phyloP scores from a whole-genome alignment of 768 basidiomycete genomes.

The Termitomyces sp. region DNA sequence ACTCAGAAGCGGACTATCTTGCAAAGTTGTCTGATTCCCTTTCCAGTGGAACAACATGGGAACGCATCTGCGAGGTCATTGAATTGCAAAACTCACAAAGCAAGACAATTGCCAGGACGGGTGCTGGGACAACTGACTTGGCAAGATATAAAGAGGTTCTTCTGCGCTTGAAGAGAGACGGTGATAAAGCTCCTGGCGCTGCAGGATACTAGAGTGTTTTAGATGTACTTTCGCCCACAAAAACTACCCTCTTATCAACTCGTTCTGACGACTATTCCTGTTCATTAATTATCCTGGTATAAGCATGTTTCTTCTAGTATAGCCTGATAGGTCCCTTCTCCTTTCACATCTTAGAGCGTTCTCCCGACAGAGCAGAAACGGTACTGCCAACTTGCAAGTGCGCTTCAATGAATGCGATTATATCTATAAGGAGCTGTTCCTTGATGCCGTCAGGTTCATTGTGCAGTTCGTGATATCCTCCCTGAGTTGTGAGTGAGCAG shows the following conservation, averaged over 20 bases:
- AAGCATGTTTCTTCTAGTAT: not conserved
- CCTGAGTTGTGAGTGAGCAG: slow-evolving; percentile 32
- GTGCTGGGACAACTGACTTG: slow-evolving; percentile 86
- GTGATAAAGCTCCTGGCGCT: slow-evolving; percentile 88
- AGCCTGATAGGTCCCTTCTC: too few relatives aligned
- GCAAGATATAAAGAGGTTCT: slow-evolving; percentile 91
- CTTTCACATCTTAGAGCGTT: slow-evolving; percentile 14
- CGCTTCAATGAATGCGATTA: slow-evolving; percentile 46
- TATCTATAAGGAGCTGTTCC: slow-evolving; percentile 53
- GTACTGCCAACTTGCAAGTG: slow-evolving; percentile 13
- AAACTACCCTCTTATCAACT: not conserved
- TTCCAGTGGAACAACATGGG: slow-evolving; percentile 92
- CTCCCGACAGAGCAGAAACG: not conserved
- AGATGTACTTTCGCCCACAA: not conserved
- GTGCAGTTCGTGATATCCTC: slow-evolving; percentile 72
- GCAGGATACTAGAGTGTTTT: slow-evolving; percentile 68
- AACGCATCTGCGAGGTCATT: slow-evolving; percentile 81
- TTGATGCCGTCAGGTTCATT: slow-evolving; percentile 71
- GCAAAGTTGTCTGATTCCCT: slow-evolving; percentile 69
- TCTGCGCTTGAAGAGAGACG: slow-evolving; percentile 84
- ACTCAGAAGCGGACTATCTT: slow-evolving; percentile 81
- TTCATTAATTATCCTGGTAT: not conserved
- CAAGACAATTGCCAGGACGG: slow-evolving; percentile 88
- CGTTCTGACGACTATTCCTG: not conserved
- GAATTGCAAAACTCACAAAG: slow-evolving; percentile 96